Percentiles rank a stretch among this genome's conserved stretches.
Conservation (phyloP, 345 rosid species). For the Corchorus olitorius region DNA sequence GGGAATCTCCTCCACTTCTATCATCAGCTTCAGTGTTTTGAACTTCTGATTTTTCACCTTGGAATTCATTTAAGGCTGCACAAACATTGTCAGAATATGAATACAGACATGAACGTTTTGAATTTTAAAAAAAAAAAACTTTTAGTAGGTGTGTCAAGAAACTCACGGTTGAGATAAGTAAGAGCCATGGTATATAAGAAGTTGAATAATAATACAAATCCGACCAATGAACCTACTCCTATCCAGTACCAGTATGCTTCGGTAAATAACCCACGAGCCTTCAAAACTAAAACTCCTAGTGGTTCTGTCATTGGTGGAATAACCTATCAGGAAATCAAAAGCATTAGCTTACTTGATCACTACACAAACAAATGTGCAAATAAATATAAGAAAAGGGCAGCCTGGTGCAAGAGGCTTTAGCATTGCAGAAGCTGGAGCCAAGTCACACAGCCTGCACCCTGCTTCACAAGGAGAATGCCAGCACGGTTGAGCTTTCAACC, state of each 20-base stretch:
- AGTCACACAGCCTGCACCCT: conserved; percentile 9
- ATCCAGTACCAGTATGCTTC: conserved; percentile 72
- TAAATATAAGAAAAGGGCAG: not conserved
- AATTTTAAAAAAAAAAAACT: not conserved
- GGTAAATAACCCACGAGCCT: conserved; percentile 45
- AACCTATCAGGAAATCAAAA: conserved; percentile 21
- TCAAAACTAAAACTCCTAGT: conserved; percentile 51
- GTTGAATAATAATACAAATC: conserved; percentile 56
- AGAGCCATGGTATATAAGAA: conserved; percentile 49
- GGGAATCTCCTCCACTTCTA: conserved; percentile 25
- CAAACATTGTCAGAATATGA: not conserved
- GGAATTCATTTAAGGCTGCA: conserved; percentile 62
- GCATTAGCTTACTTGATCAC: not conserved
- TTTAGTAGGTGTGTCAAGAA: conserved; percentile 7
- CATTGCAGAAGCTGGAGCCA: not conserved
- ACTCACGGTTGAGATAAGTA: conserved; percentile 52
- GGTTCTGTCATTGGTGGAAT: conserved; percentile 24
- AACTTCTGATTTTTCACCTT: conserved; percentile 45
- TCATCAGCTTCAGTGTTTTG: conserved; percentile 26
- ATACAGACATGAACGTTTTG: not conserved
- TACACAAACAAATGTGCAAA: not conserved
- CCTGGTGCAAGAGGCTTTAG: conserved; percentile 1
- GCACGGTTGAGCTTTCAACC: not conserved
- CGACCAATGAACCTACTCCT: conserved; percentile 54
- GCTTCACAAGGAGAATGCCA: too few relatives aligned